phyloP scores from a whole-genome alignment of 176 grass and related monocot genomes.

The Carex littledalei region DNA sequence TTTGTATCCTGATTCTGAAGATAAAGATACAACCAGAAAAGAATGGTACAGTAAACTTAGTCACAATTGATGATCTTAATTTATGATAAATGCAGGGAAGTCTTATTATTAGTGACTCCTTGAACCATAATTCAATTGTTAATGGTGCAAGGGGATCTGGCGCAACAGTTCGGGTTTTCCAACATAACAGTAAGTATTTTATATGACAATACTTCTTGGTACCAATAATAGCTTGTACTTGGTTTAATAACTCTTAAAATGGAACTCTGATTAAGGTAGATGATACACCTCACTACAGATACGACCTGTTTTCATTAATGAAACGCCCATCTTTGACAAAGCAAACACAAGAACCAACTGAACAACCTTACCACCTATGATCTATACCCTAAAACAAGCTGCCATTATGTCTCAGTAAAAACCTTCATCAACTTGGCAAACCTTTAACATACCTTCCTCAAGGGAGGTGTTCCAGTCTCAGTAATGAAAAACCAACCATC shows the following conservation, averaged over 20 bases:
- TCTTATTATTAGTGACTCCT: conserved; percentile 82
- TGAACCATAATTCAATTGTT: conserved; percentile 97
- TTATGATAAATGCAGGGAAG: conserved; percentile 51
- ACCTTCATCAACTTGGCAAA: neutral
- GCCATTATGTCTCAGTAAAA: neutral
- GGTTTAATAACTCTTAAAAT: neutral
- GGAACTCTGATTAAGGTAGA: neutral
- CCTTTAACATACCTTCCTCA: neutral
- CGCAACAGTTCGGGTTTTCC: conserved; percentile 76
- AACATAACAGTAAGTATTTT: conserved; percentile 85
- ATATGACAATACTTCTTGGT: neutral
- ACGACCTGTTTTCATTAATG: neutral
- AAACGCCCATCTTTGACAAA: neutral
- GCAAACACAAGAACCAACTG: neutral
- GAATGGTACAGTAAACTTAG: neutral
- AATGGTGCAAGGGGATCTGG: conserved; percentile 86
- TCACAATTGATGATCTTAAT: neutral
- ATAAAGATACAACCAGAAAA: neutral
- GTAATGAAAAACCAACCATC: neutral
- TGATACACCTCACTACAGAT: neutral
- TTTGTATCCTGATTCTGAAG: neutral
- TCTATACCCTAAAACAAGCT: neutral
- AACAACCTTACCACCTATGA: neutral
- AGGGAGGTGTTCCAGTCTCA: neutral
- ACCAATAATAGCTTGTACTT: neutral